Evolutionary conservation across 1,284 basidiomycete genomes (phyloP).

Genomic region (Ganoderma sp.): DNA sequence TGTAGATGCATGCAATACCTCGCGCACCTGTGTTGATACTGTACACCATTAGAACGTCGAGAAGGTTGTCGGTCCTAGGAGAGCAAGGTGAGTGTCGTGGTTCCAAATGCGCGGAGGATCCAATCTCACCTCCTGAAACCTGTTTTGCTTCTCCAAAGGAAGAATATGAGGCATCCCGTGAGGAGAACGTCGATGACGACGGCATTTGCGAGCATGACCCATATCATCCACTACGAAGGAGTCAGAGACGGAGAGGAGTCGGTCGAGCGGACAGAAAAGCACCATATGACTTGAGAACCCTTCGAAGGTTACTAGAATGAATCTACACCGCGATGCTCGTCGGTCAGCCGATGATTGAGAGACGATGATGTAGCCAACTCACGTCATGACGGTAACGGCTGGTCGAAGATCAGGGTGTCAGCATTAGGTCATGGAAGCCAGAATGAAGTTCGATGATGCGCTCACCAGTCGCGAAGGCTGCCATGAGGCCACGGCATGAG

Average conservation of each 20-base stretch:
- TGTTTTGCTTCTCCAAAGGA: slow-evolving; percentile 11
- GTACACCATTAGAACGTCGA: slow-evolving; percentile 17
- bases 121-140: slow-evolving; percentile 10
- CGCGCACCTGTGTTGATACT: slow-evolving; percentile 17
- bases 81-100: background rate
- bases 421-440: background rate
- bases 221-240: slow-evolving; percentile 14
- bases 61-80: slow-evolving; percentile 10
- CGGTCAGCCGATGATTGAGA: background rate
- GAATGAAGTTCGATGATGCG: background rate
- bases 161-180: slow-evolving; percentile 5
- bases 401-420: too few species aligned
- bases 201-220: background rate
- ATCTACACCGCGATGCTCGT: background rate
- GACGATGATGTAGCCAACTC: background rate
- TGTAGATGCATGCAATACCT: background rate
- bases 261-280: too few species aligned
- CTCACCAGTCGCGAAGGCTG: slow-evolving; percentile 5
- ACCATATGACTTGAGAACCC: slow-evolving; percentile 4
- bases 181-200: slow-evolving; percentile 5
- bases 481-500: background rate
- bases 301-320: slow-evolving; percentile 1
- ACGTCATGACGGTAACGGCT: slow-evolving; percentile 9
- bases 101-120: background rate
- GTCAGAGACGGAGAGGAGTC: background rate